Evolutionary conservation across 2,329 filamentous ascomycete species (phyloP), one percentile per base, ranked within the genome.

Genomic region (Beauveria sp.): DNA sequence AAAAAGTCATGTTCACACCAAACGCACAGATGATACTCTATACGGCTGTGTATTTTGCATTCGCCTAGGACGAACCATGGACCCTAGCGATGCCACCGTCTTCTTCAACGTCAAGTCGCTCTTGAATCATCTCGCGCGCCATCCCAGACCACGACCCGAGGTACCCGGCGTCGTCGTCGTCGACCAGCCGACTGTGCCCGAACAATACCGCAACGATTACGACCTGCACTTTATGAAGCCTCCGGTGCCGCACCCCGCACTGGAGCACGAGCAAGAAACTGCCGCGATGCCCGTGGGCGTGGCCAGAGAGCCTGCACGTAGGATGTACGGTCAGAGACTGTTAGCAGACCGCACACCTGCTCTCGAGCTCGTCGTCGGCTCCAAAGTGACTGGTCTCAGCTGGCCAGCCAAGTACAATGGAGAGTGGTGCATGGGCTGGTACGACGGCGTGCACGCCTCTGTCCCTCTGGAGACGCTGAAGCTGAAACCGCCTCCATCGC

Each of bases 351-450:
- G 77, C 22, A 77, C 77, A 0, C 72, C 74, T 0, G 78, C 76
- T 2, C 68, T 81, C 16, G 79, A 81, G 61, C 71, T 81, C 52
- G 77, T 77, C 2, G 72, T 75, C 16, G 81, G 81, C 0, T 80
- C 80, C 1, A 75, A 72, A 50, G 73, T 85, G 24, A 75, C 79
- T 0, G 82, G 81, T 0, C 70, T 85, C 30, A 73, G 77, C 45
- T 85, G 81, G 67, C 81, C 80, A 0, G 69, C 72, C 10, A 77
- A 77, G 66, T 82, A 82, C 66, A 71, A 75, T 3, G 82, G 82
- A 16, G 82, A 83, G 65, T 85, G 81, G 81, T 77, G 76, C n/a
- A 74, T 82, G 61, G 82, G 79, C 2, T 83, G 81, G 76, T 81
- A 85, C 63, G 81, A 85, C 63, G 81, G 80, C 0, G 67, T 74